phyloP scores from a whole-genome alignment of 1,284 basidiomycete species.

The Cystobasidiaceae sp. region DNA sequence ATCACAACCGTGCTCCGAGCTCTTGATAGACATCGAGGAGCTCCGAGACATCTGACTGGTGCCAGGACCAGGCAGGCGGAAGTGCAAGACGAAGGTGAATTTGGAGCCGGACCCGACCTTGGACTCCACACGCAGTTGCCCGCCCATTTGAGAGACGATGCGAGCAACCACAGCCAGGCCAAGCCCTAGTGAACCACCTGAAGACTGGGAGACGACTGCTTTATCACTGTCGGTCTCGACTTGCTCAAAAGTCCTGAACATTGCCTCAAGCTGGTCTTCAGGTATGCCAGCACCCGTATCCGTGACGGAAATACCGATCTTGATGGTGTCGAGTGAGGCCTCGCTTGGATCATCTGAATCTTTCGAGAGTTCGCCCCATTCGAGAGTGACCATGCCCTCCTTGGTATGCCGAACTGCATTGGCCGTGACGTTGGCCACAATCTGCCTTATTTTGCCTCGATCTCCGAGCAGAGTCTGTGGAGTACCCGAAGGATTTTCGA shows the following conservation, averaged over 20 bases:
- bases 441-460: conserved; percentile 63
- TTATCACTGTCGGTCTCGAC: conserved; percentile 56
- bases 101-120: conserved; percentile 47
- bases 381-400: conserved; percentile 39
- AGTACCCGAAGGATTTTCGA: conserved; percentile 39
- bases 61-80: conserved; percentile 39
- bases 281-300: conserved; percentile 58
- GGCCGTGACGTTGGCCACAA: conserved; percentile 75
- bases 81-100: conserved; percentile 48
- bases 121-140: conserved; percentile 49
- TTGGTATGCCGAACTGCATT: conserved; percentile 79
- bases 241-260: conserved; percentile 82
- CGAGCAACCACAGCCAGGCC: conserved; percentile 49
- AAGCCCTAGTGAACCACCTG: conserved; percentile 39
- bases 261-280: conserved; percentile 65
- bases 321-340: conserved; percentile 51
- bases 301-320: conserved; percentile 50
- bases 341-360: conserved; percentile 12
- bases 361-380: conserved; percentile 41
- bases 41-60: background rate
- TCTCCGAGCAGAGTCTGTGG: conserved; percentile 44
- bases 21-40: no score
- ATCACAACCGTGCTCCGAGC: background rate
- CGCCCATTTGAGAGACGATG: conserved; percentile 47
- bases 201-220: conserved; percentile 1